Percentiles rank a stretch among this genome's conserved stretches.
Conservation (phyloP, 2,329 filamentous ascomycete species). For the Exophiala bonariae region DNA sequence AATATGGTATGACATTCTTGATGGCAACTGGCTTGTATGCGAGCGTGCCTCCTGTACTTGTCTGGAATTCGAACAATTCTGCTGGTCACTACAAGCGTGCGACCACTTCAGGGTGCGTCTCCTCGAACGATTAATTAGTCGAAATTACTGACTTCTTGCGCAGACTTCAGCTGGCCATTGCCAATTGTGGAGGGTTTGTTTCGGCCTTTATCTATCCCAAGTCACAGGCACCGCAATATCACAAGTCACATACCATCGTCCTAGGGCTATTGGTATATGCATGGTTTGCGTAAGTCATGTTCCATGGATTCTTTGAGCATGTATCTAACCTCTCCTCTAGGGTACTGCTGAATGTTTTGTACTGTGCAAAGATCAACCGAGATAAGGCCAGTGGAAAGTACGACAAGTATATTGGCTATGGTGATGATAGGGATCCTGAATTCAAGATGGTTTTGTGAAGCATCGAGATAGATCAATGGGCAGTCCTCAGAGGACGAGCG, state of each 20-base stretch:
- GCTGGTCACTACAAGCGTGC: slow-evolving; percentile 70
- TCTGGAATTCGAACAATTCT: slow-evolving; percentile 68
- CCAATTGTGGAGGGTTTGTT: slow-evolving; percentile 68
- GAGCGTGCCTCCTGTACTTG: slow-evolving; percentile 62
- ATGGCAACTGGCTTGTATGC: slow-evolving; percentile 67
- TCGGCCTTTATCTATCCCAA: slow-evolving; percentile 64
- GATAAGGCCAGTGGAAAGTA: slow-evolving; percentile 64
- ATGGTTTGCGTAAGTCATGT: slow-evolving; percentile 61
- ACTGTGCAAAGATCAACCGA: slow-evolving; percentile 63
- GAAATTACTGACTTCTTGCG: too few species aligned
- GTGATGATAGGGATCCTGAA: slow-evolving; percentile 63
- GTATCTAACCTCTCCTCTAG: slow-evolving; percentile 38
- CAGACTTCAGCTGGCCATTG: slow-evolving; percentile 61
- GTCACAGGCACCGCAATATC: slow-evolving; percentile 57
- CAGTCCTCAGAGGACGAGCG: too few species aligned
- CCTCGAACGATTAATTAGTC: not conserved
- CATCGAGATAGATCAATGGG: too few species aligned
- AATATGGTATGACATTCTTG: slow-evolving; percentile 67
- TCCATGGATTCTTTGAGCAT: not conserved
- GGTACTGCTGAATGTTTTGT: slow-evolving; percentile 60
- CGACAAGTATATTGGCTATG: slow-evolving; percentile 55
- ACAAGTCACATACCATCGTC: slow-evolving; percentile 62
- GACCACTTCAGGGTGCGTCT: slow-evolving; percentile 45
- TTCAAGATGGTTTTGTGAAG: slow-evolving; percentile 62
- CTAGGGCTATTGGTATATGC: slow-evolving; percentile 60